Evolutionary conservation across 1,284 basidiomycete species (phyloP).

Genomic region (Fomes fomentarius): DNA sequence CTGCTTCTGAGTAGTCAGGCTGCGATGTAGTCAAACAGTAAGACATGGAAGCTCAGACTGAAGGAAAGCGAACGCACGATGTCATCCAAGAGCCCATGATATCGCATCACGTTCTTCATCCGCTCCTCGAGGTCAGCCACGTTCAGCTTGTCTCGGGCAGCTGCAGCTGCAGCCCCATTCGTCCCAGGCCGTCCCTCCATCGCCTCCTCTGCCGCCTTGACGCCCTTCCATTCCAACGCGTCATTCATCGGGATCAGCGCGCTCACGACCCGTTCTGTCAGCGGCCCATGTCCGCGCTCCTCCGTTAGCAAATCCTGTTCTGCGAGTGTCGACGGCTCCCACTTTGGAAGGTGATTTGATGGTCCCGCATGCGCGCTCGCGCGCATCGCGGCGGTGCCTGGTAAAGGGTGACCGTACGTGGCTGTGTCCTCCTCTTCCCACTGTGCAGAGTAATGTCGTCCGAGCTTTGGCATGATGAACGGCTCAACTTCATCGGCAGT

Average conservation of each 20-base stretch:
- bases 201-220: slow-evolving; percentile 80
- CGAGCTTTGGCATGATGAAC: slow-evolving; percentile 85
- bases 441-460: slow-evolving; percentile 85
- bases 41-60: background rate
- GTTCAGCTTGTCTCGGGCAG: slow-evolving; percentile 70
- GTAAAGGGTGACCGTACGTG: slow-evolving; percentile 46
- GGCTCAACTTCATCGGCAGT: slow-evolving; percentile 88
- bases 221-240: slow-evolving; percentile 66
- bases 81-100: slow-evolving; percentile 63
- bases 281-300: slow-evolving; percentile 75
- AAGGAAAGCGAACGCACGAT: slow-evolving; percentile 48
- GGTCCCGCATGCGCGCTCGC: slow-evolving; percentile 34
- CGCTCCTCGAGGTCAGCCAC: slow-evolving; percentile 72
- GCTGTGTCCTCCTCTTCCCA: slow-evolving; percentile 92
- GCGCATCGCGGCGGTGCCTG: slow-evolving; percentile 40
- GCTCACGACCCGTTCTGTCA: slow-evolving; percentile 82
- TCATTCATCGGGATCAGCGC: slow-evolving; percentile 74
- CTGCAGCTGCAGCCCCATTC: slow-evolving; percentile 72
- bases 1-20: slow-evolving; percentile 78
- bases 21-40: slow-evolving; percentile 33
- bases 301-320: slow-evolving; percentile 69
- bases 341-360: slow-evolving; percentile 55
- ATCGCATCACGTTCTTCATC: slow-evolving; percentile 72
- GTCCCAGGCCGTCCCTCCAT: slow-evolving; percentile 80
- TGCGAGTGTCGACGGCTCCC: slow-evolving; percentile 72